phyloP scores from a whole-genome alignment of 23 red algal species.

The Porphyridium purpureum region DNA sequence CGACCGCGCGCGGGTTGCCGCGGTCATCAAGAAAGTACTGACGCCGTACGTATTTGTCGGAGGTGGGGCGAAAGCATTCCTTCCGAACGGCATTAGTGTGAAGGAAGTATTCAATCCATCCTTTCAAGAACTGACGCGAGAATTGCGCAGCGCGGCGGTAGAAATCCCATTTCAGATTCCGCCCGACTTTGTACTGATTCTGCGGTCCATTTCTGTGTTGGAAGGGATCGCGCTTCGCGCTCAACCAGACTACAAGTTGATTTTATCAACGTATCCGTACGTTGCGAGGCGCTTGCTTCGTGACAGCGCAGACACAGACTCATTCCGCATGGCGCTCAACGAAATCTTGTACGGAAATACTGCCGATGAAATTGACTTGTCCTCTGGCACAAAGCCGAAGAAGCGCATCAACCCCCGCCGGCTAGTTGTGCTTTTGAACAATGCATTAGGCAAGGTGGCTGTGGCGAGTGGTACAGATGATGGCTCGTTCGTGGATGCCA shows the following conservation, averaged over 20 bases:
- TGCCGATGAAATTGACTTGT: not conserved
- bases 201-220: conserved; percentile 11
- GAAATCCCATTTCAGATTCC: conserved; percentile 32
- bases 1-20: conserved; percentile 7
- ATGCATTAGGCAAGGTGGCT: not conserved
- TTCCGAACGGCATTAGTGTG: not conserved
- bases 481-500: not conserved
- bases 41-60: conserved; percentile 16
- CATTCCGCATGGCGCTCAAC: not conserved
- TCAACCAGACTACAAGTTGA: conserved; percentile 21
- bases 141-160: conserved; percentile 6
- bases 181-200: conserved; percentile 12
- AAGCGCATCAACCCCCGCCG: no score
- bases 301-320: not conserved
- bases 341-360: not conserved
- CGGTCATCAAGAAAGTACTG: conserved; percentile 14
- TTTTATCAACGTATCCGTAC: conserved; percentile 21
- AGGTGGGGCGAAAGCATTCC: conserved; percentile 11
- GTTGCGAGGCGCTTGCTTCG: conserved; percentile 17
- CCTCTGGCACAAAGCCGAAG: no score
- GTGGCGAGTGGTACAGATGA: not conserved
- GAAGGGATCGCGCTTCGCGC: conserved; percentile 29
- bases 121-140: conserved; percentile 18
- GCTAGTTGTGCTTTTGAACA: not conserved
- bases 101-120: not conserved